phyloP scores from a whole-genome alignment of 2,329 filamentous ascomycete genomes.

The Trichoderma hamatum region DNA sequence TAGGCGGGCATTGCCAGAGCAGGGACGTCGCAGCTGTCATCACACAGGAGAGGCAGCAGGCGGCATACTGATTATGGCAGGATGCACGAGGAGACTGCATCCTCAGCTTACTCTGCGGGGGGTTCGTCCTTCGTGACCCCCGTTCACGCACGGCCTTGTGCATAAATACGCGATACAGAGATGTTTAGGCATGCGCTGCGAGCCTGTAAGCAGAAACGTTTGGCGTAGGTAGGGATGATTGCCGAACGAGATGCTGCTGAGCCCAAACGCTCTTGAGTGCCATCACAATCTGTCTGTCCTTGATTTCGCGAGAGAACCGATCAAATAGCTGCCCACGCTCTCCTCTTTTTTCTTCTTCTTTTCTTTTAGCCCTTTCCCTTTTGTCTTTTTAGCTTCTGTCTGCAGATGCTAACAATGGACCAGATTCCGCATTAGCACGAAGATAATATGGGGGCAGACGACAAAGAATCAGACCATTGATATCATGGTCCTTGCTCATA shows the following conservation, averaged over 20 bases:
- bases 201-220: conserved; percentile 1
- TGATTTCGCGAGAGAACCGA: neutral
- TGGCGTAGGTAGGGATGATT: conserved; percentile 10
- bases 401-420: neutral
- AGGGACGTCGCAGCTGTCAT: conserved; percentile 23
- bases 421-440: neutral
- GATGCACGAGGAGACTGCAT: conserved; percentile 17
- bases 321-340: neutral
- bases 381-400: neutral
- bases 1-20: conserved; percentile 3
- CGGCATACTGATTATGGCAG: conserved; percentile 11
- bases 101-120: conserved; percentile 24
- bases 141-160: conserved; percentile 20
- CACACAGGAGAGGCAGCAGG: conserved; percentile 24
- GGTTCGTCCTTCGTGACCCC: conserved; percentile 21
- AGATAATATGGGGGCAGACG: neutral
- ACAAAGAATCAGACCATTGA: conserved; percentile 19
- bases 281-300: neutral
- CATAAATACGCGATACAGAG: conserved; percentile 16
- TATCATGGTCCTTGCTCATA: conserved; percentile 10
- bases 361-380: neutral
- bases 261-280: neutral
- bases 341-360: neutral
- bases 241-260: conserved; percentile 1
- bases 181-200: neutral